These are phyloP conservation scores for Penicillium angulare DNA, from an alignment of 495 filamentous ascomycete genomes.

Conservation along the genomic window DNA sequence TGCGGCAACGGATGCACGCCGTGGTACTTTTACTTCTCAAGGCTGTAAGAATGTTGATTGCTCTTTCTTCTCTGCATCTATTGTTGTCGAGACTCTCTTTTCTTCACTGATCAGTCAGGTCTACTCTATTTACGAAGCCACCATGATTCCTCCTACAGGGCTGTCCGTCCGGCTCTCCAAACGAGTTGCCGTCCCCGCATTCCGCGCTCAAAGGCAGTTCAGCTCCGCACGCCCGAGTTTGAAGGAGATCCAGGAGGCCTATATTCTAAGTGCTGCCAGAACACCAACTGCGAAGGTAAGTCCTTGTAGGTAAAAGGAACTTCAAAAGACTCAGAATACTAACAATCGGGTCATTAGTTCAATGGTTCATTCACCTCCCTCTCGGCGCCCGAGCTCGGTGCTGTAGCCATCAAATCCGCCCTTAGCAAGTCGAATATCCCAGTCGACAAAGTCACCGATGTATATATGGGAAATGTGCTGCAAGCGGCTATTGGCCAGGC, in stretches of 20 bases:
- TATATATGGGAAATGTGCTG: slow-evolving; percentile 98
- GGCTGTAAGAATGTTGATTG: not conserved
- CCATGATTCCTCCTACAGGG: slow-evolving; percentile 27
- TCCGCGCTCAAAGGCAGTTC: slow-evolving; percentile 62
- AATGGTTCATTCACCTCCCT: slow-evolving; percentile 84
- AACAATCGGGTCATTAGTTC: slow-evolving; percentile 57
- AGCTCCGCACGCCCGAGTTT: slow-evolving; percentile 55
- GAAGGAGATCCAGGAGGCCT: slow-evolving; percentile 80
- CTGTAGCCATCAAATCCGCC: slow-evolving; percentile 85
- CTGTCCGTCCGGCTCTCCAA: slow-evolving; percentile 30
- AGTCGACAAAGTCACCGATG: slow-evolving; percentile 72
- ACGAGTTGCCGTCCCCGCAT: slow-evolving; percentile 35
- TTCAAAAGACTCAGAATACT: not conserved
- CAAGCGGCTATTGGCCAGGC: slow-evolving; percentile 81
- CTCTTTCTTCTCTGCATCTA: not conserved
- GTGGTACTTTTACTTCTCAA: not conserved
- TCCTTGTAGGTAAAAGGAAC: not conserved
- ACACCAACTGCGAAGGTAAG: slow-evolving; percentile 85
- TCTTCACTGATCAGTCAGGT: not conserved
- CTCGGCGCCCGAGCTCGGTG: slow-evolving; percentile 80
- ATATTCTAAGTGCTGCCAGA: slow-evolving; percentile 83
- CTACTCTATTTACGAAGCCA: not conserved
- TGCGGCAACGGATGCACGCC: slow-evolving; percentile 9
- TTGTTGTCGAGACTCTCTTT: not conserved
- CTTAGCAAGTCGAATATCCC: slow-evolving; percentile 80